Evolutionary conservation across 371 early-diverging fungal genomes (phyloP).

Genomic region (Mucor irregularis): DNA sequence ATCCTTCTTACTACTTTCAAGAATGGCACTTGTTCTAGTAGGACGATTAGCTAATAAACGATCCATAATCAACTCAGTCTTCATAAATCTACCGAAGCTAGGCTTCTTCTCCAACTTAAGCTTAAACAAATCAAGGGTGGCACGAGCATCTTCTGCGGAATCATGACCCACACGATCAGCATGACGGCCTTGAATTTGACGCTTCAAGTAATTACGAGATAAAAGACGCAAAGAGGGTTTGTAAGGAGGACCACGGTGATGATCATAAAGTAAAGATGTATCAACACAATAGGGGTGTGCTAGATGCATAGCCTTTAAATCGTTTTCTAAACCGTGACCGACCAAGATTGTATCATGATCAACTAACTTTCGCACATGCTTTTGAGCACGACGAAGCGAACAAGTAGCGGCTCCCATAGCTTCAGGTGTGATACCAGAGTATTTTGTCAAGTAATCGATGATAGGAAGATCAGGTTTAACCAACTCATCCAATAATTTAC

Average conservation of each 20-base stretch:
- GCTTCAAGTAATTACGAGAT: conserved; percentile 55
- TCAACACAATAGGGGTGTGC: conserved; percentile 73
- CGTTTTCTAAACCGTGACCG: conserved; percentile 48
- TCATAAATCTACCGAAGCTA: conserved; percentile 50
- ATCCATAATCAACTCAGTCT: conserved; percentile 53
- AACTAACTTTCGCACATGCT: conserved; percentile 52
- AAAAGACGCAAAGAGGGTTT: conserved; percentile 60
- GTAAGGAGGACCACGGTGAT: conserved; percentile 60
- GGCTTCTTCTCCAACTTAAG: conserved; percentile 54
- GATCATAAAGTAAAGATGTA: conserved; percentile 68
- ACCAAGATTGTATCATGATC: conserved; percentile 60
- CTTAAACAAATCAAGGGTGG: conserved; percentile 71
- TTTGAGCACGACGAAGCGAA: conserved; percentile 61
- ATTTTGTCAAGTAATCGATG: conserved; percentile 69
- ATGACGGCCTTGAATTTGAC: conserved; percentile 59
- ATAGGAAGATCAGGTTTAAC: conserved; percentile 69
- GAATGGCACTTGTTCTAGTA: conserved; percentile 40
- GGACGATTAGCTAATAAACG: conserved; percentile 45
- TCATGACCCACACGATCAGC: conserved; percentile 66
- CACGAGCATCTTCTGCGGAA: conserved; percentile 75
- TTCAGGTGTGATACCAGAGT: conserved; percentile 71
- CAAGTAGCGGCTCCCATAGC: conserved; percentile 54
- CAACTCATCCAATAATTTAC: conserved; percentile 67
- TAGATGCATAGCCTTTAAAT: conserved; percentile 43
- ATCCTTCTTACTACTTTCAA: conserved; percentile 33